phyloP scores from a whole-genome alignment of 2,329 filamentous ascomycete species.

The Pestalotiopsis sp. region DNA sequence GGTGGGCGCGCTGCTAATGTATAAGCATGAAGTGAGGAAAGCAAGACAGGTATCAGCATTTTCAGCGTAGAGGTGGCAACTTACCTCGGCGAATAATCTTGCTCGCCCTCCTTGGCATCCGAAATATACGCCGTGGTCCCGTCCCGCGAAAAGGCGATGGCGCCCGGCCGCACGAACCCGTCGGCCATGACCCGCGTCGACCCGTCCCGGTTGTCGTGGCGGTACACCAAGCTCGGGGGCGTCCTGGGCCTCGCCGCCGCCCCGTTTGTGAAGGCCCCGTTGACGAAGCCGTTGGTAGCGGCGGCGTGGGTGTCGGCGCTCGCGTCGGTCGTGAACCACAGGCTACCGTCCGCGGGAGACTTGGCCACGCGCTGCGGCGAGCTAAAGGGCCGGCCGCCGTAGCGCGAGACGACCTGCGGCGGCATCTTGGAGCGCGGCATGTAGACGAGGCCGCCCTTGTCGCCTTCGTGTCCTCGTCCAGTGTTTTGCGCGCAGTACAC shows the following conservation, averaged over 20 bases:
- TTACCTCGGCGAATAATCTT: neutral
- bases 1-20: conserved; percentile 30
- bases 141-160: conserved; percentile 41
- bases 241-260: neutral
- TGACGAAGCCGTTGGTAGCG: conserved; percentile 44
- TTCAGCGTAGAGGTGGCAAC: neutral
- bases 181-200: conserved; percentile 51
- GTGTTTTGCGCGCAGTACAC: conserved; percentile 43
- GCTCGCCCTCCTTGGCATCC: conserved; percentile 36
- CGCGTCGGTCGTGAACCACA: conserved; percentile 53
- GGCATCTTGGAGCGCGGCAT: conserved; percentile 37
- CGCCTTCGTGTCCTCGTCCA: conserved; percentile 26
- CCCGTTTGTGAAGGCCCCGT: conserved; percentile 36
- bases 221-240: conserved; percentile 49
- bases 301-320: conserved; percentile 46
- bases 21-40: too few species aligned
- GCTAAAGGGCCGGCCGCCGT: conserved; percentile 49
- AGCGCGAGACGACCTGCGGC: conserved; percentile 41
- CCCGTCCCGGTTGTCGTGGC: conserved; percentile 42
- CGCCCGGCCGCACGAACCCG: conserved; percentile 45
- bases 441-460: conserved; percentile 31
- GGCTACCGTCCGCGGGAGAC: conserved; percentile 32
- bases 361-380: conserved; percentile 46
- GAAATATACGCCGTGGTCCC: conserved; percentile 45
- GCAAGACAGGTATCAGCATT: too few species aligned